Evolutionary conservation across 805 yeast genomes (phyloP).

Genomic region (Schwanniomyces vanrijiae): DNA sequence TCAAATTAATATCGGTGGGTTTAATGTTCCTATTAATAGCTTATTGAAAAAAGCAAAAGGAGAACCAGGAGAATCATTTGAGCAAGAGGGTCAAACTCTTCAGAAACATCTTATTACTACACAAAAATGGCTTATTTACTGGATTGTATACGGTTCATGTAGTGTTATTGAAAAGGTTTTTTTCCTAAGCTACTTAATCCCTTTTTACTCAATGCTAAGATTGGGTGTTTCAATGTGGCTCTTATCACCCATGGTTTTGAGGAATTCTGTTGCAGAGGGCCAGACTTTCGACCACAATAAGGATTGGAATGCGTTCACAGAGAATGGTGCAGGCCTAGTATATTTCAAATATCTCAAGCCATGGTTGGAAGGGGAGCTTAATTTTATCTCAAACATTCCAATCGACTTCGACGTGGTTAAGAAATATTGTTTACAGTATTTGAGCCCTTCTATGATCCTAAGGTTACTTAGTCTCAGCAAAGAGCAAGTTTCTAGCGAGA

Average conservation of each 20-base stretch:
- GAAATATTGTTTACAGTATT: not conserved
- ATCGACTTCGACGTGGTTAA: slow-evolving; percentile 1
- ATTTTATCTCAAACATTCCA: slow-evolving; percentile 3
- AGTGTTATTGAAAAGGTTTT: slow-evolving; percentile 41
- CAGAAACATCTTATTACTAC: slow-evolving; percentile 24
- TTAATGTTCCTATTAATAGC: slow-evolving; percentile 39
- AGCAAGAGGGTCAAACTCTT: slow-evolving; percentile 14
- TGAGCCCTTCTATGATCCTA: slow-evolving; percentile 1
- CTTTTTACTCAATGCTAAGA: slow-evolving; percentile 52
- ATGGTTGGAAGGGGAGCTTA: slow-evolving; percentile 22
- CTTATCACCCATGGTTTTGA: slow-evolving; percentile 40
- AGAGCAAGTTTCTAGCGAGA: not conserved
- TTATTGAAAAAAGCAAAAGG: slow-evolving; percentile 30
- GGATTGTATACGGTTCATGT: slow-evolving; percentile 59
- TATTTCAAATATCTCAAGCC: slow-evolving; percentile 29
- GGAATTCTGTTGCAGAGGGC: slow-evolving; percentile 1
- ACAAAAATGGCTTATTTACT: slow-evolving; percentile 50
- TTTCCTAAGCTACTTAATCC: slow-evolving; percentile 48
- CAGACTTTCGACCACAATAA: slow-evolving; percentile 11
- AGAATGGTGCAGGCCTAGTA: slow-evolving; percentile 32
- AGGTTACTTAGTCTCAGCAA: not conserved
- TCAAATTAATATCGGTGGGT: slow-evolving; percentile 36
- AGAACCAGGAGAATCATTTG: slow-evolving; percentile 6
- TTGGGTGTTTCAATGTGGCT: slow-evolving; percentile 60
- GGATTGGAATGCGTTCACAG: slow-evolving; percentile 28